Conservation (phyloP, 805 yeast genomes). For the Myxozyma geophila region DNA sequence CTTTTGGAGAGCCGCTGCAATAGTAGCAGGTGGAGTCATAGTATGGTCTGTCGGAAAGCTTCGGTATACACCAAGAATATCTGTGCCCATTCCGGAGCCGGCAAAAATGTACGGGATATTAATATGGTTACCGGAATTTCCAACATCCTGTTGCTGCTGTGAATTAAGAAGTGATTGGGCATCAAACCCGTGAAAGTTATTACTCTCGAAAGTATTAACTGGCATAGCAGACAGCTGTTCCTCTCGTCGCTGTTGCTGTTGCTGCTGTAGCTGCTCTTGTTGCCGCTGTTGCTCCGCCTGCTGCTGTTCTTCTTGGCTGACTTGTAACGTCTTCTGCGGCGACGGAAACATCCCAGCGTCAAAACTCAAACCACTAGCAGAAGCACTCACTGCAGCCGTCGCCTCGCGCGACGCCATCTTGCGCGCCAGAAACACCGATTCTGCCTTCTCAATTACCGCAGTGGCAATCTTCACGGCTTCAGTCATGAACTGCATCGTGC, state of each 20-base stretch:
- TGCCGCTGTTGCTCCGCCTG: background rate
- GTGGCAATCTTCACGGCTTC: conserved; percentile 16
- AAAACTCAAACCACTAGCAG: no score
- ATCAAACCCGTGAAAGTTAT: background rate
- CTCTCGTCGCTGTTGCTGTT: background rate
- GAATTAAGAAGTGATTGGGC: background rate
- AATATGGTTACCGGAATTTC: background rate
- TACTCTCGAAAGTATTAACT: background rate
- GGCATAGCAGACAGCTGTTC: background rate
- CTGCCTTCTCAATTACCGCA: conserved; percentile 20
- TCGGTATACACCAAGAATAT: conserved; percentile 12
- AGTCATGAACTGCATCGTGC: background rate
- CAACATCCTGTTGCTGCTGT: background rate
- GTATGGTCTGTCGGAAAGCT: background rate
- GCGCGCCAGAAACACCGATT: background rate
- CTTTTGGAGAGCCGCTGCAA: background rate
- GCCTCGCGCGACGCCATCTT: background rate
- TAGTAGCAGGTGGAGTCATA: background rate
- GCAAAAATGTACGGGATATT: conserved; percentile 14
- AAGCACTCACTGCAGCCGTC: background rate
- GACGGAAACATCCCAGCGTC: no score
- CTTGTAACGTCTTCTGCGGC: no score
- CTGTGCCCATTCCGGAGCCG: conserved; percentile 19
- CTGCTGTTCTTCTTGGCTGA: background rate
- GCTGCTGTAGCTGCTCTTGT: background rate